Percentiles rank a stretch among this genome's conserved stretches.
phyloP scores from a whole-genome alignment of 148 eudicot species.

The Silene latifolia region DNA sequence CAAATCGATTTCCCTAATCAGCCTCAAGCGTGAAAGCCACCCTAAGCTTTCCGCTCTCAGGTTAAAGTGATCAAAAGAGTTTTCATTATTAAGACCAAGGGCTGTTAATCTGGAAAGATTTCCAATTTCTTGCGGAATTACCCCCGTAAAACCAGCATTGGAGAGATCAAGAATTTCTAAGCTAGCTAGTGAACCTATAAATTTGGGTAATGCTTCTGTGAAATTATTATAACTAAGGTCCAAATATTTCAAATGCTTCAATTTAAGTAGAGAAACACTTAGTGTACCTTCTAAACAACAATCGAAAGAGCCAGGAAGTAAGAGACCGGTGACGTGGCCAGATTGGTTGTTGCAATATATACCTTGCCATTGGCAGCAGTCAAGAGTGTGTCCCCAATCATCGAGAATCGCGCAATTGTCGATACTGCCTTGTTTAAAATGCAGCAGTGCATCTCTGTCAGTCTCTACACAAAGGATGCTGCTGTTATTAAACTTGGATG shows the following conservation, averaged over 20 bases:
- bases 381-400: too few species aligned
- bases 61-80: too few species aligned
- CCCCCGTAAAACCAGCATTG: neutral
- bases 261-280: neutral
- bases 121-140: conserved; percentile 8
- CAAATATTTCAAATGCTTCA: conserved; percentile 18
- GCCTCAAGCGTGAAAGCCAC: conserved; percentile 5
- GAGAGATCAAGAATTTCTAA: conserved; percentile 15
- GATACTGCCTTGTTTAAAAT: too few species aligned
- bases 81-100: conserved; percentile 1
- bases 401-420: too few species aligned
- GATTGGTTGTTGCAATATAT: too few species aligned
- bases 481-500: too few species aligned
- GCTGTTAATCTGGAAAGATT: conserved; percentile 15
- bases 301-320: neutral
- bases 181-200: conserved; percentile 11
- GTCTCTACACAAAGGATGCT: too few species aligned
- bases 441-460: too few species aligned
- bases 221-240: conserved; percentile 17
- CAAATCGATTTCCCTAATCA: neutral
- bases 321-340: too few species aligned
- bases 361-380: too few species aligned
- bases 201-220: neutral
- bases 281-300: conserved; percentile 18
- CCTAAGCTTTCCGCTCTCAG: neutral